Conservation (phyloP, 2,329 filamentous ascomycete genomes). For the Alternaria tenuissima region DNA sequence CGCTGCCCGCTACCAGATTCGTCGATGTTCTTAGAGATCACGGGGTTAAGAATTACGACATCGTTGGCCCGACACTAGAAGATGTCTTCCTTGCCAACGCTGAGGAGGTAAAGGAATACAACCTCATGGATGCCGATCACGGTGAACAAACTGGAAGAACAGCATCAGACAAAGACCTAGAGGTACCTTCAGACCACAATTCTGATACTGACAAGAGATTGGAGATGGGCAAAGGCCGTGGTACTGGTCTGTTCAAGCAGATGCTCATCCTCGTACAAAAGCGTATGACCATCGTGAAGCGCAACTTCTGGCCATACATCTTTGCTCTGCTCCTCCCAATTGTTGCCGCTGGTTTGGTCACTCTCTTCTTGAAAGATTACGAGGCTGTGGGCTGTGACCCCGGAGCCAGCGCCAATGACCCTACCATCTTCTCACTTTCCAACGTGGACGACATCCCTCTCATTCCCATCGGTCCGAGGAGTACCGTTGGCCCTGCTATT, state of each 20-base stretch:
- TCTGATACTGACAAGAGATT: conserved; percentile 42
- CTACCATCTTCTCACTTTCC: conserved; percentile 39
- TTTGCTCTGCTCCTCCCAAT: conserved; percentile 81
- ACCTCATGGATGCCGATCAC: conserved; percentile 38
- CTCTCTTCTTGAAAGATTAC: conserved; percentile 73
- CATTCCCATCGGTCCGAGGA: conserved; percentile 54
- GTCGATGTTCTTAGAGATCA: conserved; percentile 73
- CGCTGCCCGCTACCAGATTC: conserved; percentile 73
- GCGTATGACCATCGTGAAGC: conserved; percentile 76
- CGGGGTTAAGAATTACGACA: conserved; percentile 78
- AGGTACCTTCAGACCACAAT: conserved; percentile 38
- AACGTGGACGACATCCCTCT: conserved; percentile 34
- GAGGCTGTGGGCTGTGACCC: conserved; percentile 59
- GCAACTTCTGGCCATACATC: conserved; percentile 79
- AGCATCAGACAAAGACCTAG: conserved; percentile 30
- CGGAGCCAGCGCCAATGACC: conserved; percentile 44
- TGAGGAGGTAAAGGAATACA: conserved; percentile 74
- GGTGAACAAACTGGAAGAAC: conserved; percentile 29
- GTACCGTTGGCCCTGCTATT: conserved; percentile 37
- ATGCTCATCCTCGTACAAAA: conserved; percentile 79
- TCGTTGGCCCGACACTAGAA: conserved; percentile 89
- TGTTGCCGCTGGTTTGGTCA: conserved; percentile 79
- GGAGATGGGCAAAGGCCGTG: conserved; percentile 70
- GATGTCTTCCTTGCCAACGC: conserved; percentile 90
- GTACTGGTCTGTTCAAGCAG: conserved; percentile 75